phyloP scores from a whole-genome alignment of 768 basidiomycete genomes.

The Xerocomellus dryophilus region DNA sequence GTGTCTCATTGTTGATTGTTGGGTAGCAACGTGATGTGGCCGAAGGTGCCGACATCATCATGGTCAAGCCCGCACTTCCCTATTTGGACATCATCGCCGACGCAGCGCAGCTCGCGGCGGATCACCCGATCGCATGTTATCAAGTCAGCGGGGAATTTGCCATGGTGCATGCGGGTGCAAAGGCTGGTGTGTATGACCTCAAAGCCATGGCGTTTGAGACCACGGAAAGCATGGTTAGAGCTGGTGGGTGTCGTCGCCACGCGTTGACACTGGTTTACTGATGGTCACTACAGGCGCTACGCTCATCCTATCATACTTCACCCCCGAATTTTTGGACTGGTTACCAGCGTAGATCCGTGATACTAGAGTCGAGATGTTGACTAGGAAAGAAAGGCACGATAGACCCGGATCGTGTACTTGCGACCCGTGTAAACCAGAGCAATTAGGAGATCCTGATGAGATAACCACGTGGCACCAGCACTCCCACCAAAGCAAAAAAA shows the following conservation, averaged over 20 bases:
- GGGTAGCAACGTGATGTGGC: slow-evolving; percentile 75
- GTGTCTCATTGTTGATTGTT: neutral
- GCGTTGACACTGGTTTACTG: neutral
- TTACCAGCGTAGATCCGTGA: slow-evolving; percentile 36
- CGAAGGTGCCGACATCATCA: slow-evolving; percentile 97
- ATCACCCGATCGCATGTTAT: slow-evolving; percentile 95
- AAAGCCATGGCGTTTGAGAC: slow-evolving; percentile 94
- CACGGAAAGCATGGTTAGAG: slow-evolving; percentile 86
- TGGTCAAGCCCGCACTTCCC: slow-evolving; percentile 96
- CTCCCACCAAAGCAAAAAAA: neutral
- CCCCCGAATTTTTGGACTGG: slow-evolving; percentile 94
- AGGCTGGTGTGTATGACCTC: slow-evolving; percentile 90
- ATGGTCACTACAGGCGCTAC: slow-evolving; percentile 68
- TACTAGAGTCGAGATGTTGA: neutral
- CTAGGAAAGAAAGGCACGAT: neutral
- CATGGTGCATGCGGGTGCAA: slow-evolving; percentile 93
- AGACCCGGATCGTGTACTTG: neutral
- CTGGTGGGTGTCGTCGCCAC: slow-evolving; percentile 53
- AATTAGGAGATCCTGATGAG: neutral
- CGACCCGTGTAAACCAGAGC: no score
- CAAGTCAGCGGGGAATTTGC: slow-evolving; percentile 98
- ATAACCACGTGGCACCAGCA: slow-evolving; percentile 4
- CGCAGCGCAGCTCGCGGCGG: slow-evolving; percentile 72
- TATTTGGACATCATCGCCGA: slow-evolving; percentile 97
- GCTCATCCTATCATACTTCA: slow-evolving; percentile 91